Base-by-base conservation (phyloP, 148 eudicot genomes). In the Suaeda aralocaspica region DNA sequence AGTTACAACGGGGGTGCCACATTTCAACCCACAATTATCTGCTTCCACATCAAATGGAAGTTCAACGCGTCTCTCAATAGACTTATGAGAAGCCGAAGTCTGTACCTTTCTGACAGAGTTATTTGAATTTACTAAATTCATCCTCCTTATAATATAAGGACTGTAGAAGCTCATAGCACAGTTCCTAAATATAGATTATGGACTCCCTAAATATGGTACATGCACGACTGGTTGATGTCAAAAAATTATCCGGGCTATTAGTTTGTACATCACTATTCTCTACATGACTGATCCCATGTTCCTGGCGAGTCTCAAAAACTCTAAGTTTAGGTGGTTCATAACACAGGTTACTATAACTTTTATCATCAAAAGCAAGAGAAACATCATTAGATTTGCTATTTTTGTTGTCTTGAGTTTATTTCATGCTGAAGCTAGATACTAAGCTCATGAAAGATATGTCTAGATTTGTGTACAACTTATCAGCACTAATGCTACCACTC, bases 101-200 rank as follows among this genome's bases (percentile, higher is more conserved):
- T 73, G 73, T 70, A 68, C 64, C 70, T 53, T 80, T 21, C 59
- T 51, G 56, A 68, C 74, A 25, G 64, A 71, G n/a, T 26, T 49
- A 14, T 48, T 59, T 25, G 70, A 65, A 67, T 67, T 69, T 58
- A 46, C 62, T 55, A 69, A 73, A 71, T 74, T 36, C 67, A 84
- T 81, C 82, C 74, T 91, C 44, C 92, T 80, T 76, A 92, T 85
- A 22, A 92, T 89, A 36, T 92, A 87, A 57, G 97, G 97, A 11
- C 83, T 78, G 69, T 68, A 77, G 52, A 89, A 92, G 71, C 85
- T 85, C 87, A 71, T 62, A 50, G 92, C 92, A 26, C 92, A 92
- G 72, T 83, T 87, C 80, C 88, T 85, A 83, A 92, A 72, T 48
- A 84, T 62, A 34, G 86, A 82, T 74, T 80, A 92, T 56, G 95